phyloP scores from a whole-genome alignment of 2,329 filamentous ascomycete species.

The Madurella mycetomatis region DNA sequence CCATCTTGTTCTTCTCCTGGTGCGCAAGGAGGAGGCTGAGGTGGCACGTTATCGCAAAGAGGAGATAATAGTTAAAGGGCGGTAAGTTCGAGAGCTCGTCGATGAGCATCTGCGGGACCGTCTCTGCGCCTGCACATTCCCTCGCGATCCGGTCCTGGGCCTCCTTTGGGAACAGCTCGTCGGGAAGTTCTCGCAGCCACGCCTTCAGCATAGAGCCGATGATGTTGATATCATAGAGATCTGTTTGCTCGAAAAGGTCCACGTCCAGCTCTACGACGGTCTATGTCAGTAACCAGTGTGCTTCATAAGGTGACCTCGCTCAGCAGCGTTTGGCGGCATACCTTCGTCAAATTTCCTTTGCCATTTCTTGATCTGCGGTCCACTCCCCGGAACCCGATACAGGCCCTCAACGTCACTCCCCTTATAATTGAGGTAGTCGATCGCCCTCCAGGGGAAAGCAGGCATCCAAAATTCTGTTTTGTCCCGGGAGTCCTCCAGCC shows the following conservation, averaged over 20 bases:
- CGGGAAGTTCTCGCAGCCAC: slow-evolving; percentile 91
- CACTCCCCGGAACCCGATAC: slow-evolving; percentile 87
- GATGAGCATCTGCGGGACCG: slow-evolving; percentile 78
- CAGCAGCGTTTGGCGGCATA: slow-evolving; percentile 30
- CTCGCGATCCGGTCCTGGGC: slow-evolving; percentile 75
- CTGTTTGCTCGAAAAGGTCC: slow-evolving; percentile 79
- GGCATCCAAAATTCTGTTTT: slow-evolving; percentile 99
- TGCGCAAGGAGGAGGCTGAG: slow-evolving; percentile 87
- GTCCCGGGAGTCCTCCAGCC: slow-evolving; percentile 79
- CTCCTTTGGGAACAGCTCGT: slow-evolving; percentile 84
- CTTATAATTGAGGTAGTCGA: slow-evolving; percentile 94
- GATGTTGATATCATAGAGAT: slow-evolving; percentile 94
- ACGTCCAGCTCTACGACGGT: slow-evolving; percentile 68
- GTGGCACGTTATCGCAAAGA: slow-evolving; percentile 96
- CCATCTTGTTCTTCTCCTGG: slow-evolving; percentile 97
- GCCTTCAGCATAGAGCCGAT: slow-evolving; percentile 95
- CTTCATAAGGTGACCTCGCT: background rate
- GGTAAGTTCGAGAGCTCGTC: slow-evolving; percentile 92
- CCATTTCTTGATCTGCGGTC: slow-evolving; percentile 88
- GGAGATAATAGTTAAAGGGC: slow-evolving; percentile 94
- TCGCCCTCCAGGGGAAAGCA: slow-evolving; percentile 88
- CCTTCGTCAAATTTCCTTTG: slow-evolving; percentile 85
- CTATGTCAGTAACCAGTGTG: slow-evolving; percentile 19
- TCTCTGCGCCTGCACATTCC: slow-evolving; percentile 73
- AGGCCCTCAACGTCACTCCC: slow-evolving; percentile 90